Percentiles rank a stretch among this genome's conserved stretches.
Conservation (phyloP, 805 yeast genomes). For the Ogataea nitratoaversa region DNA sequence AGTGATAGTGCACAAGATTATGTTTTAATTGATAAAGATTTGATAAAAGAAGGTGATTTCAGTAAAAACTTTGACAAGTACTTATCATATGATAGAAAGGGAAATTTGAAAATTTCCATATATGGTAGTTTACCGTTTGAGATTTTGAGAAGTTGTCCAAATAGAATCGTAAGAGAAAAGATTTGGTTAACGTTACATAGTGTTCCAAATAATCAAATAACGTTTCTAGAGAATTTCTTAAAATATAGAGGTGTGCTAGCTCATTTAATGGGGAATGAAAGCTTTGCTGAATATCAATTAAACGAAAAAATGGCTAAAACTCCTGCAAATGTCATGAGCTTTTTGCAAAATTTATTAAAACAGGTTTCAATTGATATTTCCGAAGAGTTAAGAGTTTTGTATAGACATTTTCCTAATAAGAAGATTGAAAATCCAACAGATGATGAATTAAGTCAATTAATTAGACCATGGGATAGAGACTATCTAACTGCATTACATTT, state of each 20-base stretch:
- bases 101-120: constrained; percentile 47
- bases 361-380: constrained; percentile 51
- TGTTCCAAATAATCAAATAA: constrained; percentile 59
- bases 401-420: constrained; percentile 21
- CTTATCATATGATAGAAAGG: constrained; percentile 30
- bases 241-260: constrained; percentile 69
- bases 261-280: constrained; percentile 60
- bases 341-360: constrained; percentile 55
- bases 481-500: constrained; percentile 36
- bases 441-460: constrained; percentile 38
- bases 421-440: constrained; percentile 25
- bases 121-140: constrained; percentile 63
- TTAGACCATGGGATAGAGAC: constrained; percentile 93
- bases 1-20: constrained; percentile 24
- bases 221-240: constrained; percentile 53
- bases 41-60: constrained; percentile 28
- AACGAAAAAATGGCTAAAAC: constrained; percentile 85
- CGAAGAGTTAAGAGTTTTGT: constrained; percentile 51
- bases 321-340: constrained; percentile 71
- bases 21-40: constrained; percentile 25
- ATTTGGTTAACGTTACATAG: constrained; percentile 76
- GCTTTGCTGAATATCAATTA: constrained; percentile 76
- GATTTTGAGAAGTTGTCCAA: constrained; percentile 54
- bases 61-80: constrained; percentile 18
- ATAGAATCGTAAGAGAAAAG: constrained; percentile 53